Conservation (phyloP, 768 basidiomycete species). For the Boletus sp. region DNA sequence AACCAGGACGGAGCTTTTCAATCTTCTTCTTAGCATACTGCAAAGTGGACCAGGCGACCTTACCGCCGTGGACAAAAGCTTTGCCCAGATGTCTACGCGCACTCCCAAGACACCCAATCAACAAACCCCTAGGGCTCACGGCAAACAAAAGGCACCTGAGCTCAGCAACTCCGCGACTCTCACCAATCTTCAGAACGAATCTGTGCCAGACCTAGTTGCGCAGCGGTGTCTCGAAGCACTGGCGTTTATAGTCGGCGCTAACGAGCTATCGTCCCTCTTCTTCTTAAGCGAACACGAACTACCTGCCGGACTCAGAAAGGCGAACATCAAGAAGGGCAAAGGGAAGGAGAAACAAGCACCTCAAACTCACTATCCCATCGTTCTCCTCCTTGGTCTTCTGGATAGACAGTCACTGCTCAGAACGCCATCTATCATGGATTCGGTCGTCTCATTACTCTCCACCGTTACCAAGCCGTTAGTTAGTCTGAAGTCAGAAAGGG, state of each 20-base stretch:
- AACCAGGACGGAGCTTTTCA: constrained; percentile 90
- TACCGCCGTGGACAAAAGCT: constrained; percentile 87
- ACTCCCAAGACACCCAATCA: constrained; percentile 48
- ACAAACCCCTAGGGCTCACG: constrained; percentile 44
- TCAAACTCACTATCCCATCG: constrained; percentile 87
- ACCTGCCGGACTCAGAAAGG: constrained; percentile 68
- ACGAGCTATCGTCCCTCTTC: constrained; percentile 82
- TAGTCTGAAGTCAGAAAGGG: constrained; percentile 53
- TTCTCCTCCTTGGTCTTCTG: constrained; percentile 80
- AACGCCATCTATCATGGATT: constrained; percentile 89
- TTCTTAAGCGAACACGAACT: constrained; percentile 96
- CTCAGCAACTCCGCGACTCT: constrained; percentile 47
- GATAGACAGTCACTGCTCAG: constrained; percentile 84
- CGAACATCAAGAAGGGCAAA: constrained; percentile 81
- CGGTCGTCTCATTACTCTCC: constrained; percentile 82
- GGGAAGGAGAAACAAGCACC: constrained; percentile 86
- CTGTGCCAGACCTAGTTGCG: constrained; percentile 88
- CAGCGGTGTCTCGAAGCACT: constrained; percentile 93
- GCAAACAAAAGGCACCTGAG: constrained; percentile 70
- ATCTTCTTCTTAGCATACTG: constrained; percentile 86
- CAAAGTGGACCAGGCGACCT: constrained; percentile 95
- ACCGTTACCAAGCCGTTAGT: constrained; percentile 83
- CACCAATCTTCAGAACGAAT: constrained; percentile 62
- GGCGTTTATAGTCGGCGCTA: constrained; percentile 80
- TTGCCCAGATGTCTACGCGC: constrained; percentile 85